Base-by-base conservation (phyloP, 192 early-diverging fungal species). In the Kickxella alabastrina region DNA sequence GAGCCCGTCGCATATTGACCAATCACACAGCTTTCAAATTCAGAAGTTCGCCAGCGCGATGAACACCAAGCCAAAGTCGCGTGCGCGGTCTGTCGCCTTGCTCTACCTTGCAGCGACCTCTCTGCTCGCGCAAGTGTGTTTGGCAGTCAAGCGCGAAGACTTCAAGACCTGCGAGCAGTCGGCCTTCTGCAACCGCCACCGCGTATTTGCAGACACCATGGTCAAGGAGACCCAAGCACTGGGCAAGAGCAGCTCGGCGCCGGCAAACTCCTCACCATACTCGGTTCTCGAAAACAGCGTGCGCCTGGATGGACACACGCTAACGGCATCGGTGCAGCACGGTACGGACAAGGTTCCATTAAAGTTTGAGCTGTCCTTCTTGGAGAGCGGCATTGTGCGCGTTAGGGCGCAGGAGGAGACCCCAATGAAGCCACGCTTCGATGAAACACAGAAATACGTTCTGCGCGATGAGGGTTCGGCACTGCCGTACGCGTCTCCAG, bases 91-190 rank as follows among this genome's bases (percentile, higher is more conserved):
- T 43, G 36, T 26, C 10, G 50, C 45, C 9, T 6, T 74, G 57
- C 24, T 75, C 24, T 59, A 41, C 31, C 39, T 59, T 10, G 65
- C 49, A 2, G 52, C 44, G 4, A 15, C 46, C 29, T 26, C 59
- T 53, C 43, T 67, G 42, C 37, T 62, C 15, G 49, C 47, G 0
- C 58, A 49, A 13, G 62, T 29, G n/a, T 68, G 37, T 3, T 29
- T 42, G 10, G 86, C 83, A 0, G 82, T 88, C 38, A 90, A 90
- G 53, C 63, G 59, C 14, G 85, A 88, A 52, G 94, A 99, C 65
- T 99, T 99, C 61, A 95, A 92, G 63, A 87, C 77, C 0, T 95
- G 93, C 66, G 68, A 82, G 21, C 87, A 97, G 44, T 81, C 82
- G 22, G 85, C 84, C 5, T 99, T 99, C 62, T 97, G 93, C 65